phyloP scores from a whole-genome alignment of 225 moss, liverwort and hornwort species.

The Anthoceros angustus region DNA sequence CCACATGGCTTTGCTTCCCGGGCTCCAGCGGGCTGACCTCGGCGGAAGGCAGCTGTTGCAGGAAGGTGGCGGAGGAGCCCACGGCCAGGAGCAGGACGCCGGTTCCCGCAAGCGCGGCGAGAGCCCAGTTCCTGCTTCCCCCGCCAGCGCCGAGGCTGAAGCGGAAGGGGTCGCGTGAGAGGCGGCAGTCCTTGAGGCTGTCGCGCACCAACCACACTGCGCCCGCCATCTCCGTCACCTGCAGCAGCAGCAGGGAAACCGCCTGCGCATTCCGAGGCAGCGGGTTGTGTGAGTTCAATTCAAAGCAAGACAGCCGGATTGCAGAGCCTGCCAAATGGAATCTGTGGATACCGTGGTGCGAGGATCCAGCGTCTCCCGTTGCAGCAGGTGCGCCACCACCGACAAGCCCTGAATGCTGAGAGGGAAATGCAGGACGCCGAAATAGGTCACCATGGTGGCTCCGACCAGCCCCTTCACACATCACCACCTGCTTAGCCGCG shows the following conservation, averaged over 20 bases:
- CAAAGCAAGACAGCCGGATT: background rate
- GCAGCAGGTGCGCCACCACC: slow-evolving; percentile 35
- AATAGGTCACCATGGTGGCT: slow-evolving; percentile 43
- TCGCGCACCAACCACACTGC: slow-evolving; percentile 45
- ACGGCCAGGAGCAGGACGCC: slow-evolving; percentile 28
- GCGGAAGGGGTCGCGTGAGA: slow-evolving; percentile 20
- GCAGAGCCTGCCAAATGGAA: background rate
- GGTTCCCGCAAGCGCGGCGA: slow-evolving; percentile 27
- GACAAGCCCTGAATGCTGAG: slow-evolving; percentile 48
- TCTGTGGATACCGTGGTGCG: slow-evolving; percentile 32
- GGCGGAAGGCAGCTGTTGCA: slow-evolving; percentile 19
- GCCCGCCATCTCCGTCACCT: slow-evolving; percentile 33
- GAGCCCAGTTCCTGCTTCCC: slow-evolving; percentile 47
- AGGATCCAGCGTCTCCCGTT: slow-evolving; percentile 24
- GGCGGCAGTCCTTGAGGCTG: slow-evolving; percentile 27
- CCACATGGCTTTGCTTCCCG: background rate
- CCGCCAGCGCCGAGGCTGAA: slow-evolving; percentile 32
- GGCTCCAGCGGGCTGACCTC: slow-evolving; percentile 19
- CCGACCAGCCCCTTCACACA: slow-evolving; percentile 14
- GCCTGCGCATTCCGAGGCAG: slow-evolving; percentile 22
- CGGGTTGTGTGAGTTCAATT: background rate
- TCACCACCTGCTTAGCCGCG: background rate
- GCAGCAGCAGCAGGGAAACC: slow-evolving; percentile 27
- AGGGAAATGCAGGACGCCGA: slow-evolving; percentile 47
- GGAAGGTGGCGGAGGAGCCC: slow-evolving; percentile 20